Conservation (phyloP, 78 protist genomes). For the Tieghemostelium lacteum region DNA sequence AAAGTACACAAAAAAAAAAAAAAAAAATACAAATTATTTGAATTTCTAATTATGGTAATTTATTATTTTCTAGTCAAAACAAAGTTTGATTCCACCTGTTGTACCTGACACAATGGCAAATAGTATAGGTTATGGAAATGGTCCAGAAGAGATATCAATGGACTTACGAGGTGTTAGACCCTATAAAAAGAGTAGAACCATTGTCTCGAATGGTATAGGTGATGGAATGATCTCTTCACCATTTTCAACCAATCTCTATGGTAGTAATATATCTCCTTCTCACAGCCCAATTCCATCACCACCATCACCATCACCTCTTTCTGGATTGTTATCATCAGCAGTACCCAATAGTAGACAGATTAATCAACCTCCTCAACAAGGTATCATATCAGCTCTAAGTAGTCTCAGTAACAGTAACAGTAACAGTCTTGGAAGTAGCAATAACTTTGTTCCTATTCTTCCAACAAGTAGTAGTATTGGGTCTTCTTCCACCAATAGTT, state of each 20-base stretch:
- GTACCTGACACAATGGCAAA: constrained; percentile 69
- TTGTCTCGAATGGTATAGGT: not conserved
- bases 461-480: not conserved
- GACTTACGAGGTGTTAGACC: constrained; percentile 50
- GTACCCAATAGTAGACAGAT: not conserved
- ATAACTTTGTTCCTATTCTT: constrained; percentile 28
- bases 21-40: not conserved
- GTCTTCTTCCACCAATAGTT: too few relatives aligned
- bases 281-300: constrained; percentile 69
- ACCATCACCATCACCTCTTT: constrained; percentile 61
- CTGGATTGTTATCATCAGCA: not conserved
- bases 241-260: constrained; percentile 22
- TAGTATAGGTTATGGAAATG: constrained; percentile 58
- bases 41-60: not conserved
- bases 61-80: constrained; percentile 55
- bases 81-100: constrained; percentile 51
- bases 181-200: constrained; percentile 23
- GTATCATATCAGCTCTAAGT: not conserved
- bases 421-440: not conserved
- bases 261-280: constrained; percentile 1
- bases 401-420: too few relatives aligned
- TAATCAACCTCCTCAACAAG: not conserved
- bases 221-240: constrained; percentile 14
- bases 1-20: not conserved
- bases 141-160: constrained; percentile 60